phyloP scores from a whole-genome alignment of 2,329 filamentous ascomycete species.

The Akanthomyces dipterigenus region DNA sequence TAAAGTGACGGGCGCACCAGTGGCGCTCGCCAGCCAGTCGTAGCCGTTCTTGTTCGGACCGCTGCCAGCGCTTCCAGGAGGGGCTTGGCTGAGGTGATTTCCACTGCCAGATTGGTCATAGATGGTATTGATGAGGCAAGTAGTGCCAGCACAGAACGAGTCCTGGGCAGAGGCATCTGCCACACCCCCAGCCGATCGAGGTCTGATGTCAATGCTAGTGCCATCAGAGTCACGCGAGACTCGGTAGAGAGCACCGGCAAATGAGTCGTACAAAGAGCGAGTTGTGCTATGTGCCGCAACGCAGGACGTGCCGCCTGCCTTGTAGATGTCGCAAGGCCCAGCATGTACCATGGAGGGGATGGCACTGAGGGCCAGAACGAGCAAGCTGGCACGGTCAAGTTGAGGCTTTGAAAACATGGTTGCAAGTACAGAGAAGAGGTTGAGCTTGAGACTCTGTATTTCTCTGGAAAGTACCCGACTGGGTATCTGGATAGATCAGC shows the following conservation, averaged over 20 bases:
- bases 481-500: background rate
- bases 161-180: constrained; percentile 57
- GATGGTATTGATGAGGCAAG: constrained; percentile 56
- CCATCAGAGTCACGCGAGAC: constrained; percentile 45
- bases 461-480: background rate
- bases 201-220: constrained; percentile 39
- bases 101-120: constrained; percentile 58
- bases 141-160: constrained; percentile 52
- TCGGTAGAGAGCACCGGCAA: constrained; percentile 49
- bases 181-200: constrained; percentile 51
- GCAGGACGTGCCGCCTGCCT: constrained; percentile 49
- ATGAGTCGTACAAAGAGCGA: constrained; percentile 51
- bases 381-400: background rate
- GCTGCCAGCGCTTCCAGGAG: constrained; percentile 46
- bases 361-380: background rate
- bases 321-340: constrained; percentile 55
- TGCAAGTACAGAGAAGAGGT: background rate
- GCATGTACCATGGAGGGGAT: constrained; percentile 35
- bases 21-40: constrained; percentile 54
- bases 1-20: constrained; percentile 53
- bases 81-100: constrained; percentile 57
- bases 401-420: background rate
- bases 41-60: constrained; percentile 51
- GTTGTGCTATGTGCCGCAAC: constrained; percentile 57
- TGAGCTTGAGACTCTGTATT: too few species aligned